phyloP scores from a whole-genome alignment of 2,329 filamentous ascomycete genomes.

The Botryotinia narcissicola region DNA sequence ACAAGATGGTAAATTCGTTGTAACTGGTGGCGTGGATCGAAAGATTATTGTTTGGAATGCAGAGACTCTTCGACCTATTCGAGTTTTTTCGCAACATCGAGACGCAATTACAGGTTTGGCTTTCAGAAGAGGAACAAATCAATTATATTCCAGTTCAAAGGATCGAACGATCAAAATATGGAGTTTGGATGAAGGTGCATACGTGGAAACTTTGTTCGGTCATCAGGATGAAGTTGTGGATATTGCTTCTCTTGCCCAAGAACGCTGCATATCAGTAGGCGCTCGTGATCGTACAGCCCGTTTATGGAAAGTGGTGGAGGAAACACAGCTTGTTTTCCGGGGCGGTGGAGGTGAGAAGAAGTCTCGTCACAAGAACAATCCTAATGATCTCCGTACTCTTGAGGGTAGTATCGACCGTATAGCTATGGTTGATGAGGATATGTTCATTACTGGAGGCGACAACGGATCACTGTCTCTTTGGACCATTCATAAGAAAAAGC shows the following conservation, averaged over 20 bases:
- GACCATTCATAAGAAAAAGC: constrained; percentile 93
- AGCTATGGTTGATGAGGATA: constrained; percentile 82
- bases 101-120: constrained; percentile 81
- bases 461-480: constrained; percentile 85
- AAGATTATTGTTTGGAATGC: constrained; percentile 88
- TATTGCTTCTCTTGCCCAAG: constrained; percentile 77
- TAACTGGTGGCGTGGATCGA: constrained; percentile 82
- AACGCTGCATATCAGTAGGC: constrained; percentile 88
- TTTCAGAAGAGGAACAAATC: constrained; percentile 84
- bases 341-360: constrained; percentile 69
- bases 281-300: constrained; percentile 87
- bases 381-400: constrained; percentile 45
- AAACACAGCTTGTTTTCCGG: constrained; percentile 92
- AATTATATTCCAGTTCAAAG: constrained; percentile 85
- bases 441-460: constrained; percentile 91
- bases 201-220: constrained; percentile 92
- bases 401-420: constrained; percentile 91
- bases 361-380: constrained; percentile 36
- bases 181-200: constrained; percentile 88
- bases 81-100: constrained; percentile 87
- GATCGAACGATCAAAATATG: constrained; percentile 96
- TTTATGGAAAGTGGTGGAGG: constrained; percentile 94
- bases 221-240: constrained; percentile 90
- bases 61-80: constrained; percentile 70
- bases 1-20: constrained; percentile 84